A percentile compares a stretch with the other conserved stretches of the same genome.
These are phyloP conservation scores for Entophlyctis luteolus DNA, from an alignment of 192 early-diverging fungal genomes.

Conservation along the genomic window DNA sequence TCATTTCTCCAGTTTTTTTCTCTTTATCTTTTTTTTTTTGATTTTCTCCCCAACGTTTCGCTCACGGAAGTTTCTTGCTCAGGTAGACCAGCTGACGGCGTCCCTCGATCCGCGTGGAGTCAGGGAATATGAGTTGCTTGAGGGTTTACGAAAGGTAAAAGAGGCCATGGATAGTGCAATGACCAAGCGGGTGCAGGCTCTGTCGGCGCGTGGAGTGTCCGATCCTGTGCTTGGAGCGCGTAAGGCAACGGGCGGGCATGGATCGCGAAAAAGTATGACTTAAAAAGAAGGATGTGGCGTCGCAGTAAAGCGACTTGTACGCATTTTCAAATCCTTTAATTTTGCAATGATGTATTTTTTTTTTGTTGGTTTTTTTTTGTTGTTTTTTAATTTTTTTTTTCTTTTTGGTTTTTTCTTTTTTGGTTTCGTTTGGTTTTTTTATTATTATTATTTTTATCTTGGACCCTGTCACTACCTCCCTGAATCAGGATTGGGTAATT, in stretches of 20 bases:
- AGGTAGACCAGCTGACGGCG: slow-evolving; percentile 59
- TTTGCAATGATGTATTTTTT: neutral
- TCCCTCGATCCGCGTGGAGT: slow-evolving; percentile 79
- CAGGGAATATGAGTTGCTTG: slow-evolving; percentile 63
- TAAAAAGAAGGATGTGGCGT: too few relatives aligned
- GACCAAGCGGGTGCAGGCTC: slow-evolving; percentile 50
- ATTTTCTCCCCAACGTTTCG: neutral
- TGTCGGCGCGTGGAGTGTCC: too few relatives aligned
- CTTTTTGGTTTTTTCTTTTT: neutral
- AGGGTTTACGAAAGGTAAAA: slow-evolving; percentile 53
- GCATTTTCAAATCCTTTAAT: too few relatives aligned
- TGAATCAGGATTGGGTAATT: too few relatives aligned
- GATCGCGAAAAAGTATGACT: too few relatives aligned
- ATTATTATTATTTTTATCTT: neutral
- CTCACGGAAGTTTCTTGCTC: slow-evolving; percentile 1
- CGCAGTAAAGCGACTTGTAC: too few relatives aligned
- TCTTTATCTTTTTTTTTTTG: neutral
- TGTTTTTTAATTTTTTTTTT: neutral
- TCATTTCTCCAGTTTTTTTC: neutral
- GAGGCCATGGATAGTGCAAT: slow-evolving; percentile 49
- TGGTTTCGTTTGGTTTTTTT: neutral
- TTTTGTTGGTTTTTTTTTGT: neutral
- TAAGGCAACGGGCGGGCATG: too few relatives aligned
- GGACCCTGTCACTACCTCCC: too few relatives aligned
- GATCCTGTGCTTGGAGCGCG: too few relatives aligned